Evolutionary conservation across 2,329 filamentous ascomycete species (phyloP).

Genomic region (Torrubiellomyces zombiae): DNA sequence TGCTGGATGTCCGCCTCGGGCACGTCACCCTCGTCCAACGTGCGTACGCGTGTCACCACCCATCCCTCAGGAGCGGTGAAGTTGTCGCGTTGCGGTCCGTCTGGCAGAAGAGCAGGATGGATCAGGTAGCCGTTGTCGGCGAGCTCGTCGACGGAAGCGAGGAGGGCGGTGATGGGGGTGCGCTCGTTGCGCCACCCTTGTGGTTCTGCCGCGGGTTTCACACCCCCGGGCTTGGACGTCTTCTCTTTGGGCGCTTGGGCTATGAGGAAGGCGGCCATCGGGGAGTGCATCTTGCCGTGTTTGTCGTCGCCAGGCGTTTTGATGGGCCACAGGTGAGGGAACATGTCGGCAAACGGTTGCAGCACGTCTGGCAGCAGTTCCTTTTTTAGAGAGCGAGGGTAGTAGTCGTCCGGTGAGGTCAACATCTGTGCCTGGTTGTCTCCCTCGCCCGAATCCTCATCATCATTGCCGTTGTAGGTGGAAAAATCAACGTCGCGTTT

Average conservation of each 20-base stretch:
- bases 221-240: slow-evolving; percentile 33
- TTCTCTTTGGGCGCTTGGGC: slow-evolving; percentile 56
- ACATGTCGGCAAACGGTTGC: slow-evolving; percentile 61
- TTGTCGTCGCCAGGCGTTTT: slow-evolving; percentile 75
- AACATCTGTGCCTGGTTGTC: slow-evolving; percentile 12
- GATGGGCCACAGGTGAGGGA: slow-evolving; percentile 78
- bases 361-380: slow-evolving; percentile 36
- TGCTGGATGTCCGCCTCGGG: slow-evolving; percentile 56
- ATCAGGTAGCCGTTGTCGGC: slow-evolving; percentile 69
- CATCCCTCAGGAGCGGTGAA: slow-evolving; percentile 51
- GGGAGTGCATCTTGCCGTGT: slow-evolving; percentile 68
- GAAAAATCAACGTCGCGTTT: slow-evolving; percentile 37
- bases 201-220: slow-evolving; percentile 44
- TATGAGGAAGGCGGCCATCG: slow-evolving; percentile 68
- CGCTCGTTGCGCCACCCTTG: slow-evolving; percentile 56
- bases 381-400: slow-evolving; percentile 34
- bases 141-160: slow-evolving; percentile 58
- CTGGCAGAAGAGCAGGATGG: slow-evolving; percentile 59
- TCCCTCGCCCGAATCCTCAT: slow-evolving; percentile 12
- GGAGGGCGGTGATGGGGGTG: slow-evolving; percentile 66
- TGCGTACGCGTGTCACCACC: slow-evolving; percentile 60
- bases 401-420: slow-evolving; percentile 42
- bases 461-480: slow-evolving; percentile 22
- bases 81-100: slow-evolving; percentile 35
- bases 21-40: slow-evolving; percentile 48